Percentiles rank a stretch among this genome's conserved stretches.
Conservation (phyloP, 129 eudicot genomes). For the Lonicera japonica region DNA sequence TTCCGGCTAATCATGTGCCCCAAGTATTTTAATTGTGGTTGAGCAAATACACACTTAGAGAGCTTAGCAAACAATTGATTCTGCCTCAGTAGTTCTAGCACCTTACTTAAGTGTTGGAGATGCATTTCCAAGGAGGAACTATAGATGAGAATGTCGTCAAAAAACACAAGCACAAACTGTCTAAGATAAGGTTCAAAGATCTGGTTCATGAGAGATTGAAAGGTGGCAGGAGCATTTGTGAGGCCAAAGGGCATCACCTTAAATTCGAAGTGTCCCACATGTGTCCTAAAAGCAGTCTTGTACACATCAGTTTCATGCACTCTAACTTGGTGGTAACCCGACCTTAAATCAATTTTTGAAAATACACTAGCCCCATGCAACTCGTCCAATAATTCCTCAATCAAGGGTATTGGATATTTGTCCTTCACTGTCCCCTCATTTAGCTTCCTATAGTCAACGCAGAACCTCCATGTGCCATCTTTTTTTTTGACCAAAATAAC, state of each 20-base stretch:
- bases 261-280: slow-evolving; percentile 2
- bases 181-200: neutral
- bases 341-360: neutral
- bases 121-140: neutral
- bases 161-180: neutral
- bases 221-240: neutral
- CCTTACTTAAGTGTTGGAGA: neutral
- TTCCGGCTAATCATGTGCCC: neutral
- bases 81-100: neutral
- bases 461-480: neutral
- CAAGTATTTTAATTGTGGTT: neutral
- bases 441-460: neutral
- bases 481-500: neutral
- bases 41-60: slow-evolving; percentile 12
- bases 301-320: neutral
- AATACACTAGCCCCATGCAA: neutral
- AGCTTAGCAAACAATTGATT: neutral
- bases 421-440: neutral
- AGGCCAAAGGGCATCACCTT: neutral
- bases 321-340: neutral
- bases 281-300: slow-evolving; percentile 10
- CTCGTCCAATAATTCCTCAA: slow-evolving; percentile 2
- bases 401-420: slow-evolving; percentile 7
- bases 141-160: neutral
- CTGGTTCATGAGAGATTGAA: neutral